Evolutionary conservation across 306 rosid species (phyloP).

Genomic region (Vigna angularis): DNA sequence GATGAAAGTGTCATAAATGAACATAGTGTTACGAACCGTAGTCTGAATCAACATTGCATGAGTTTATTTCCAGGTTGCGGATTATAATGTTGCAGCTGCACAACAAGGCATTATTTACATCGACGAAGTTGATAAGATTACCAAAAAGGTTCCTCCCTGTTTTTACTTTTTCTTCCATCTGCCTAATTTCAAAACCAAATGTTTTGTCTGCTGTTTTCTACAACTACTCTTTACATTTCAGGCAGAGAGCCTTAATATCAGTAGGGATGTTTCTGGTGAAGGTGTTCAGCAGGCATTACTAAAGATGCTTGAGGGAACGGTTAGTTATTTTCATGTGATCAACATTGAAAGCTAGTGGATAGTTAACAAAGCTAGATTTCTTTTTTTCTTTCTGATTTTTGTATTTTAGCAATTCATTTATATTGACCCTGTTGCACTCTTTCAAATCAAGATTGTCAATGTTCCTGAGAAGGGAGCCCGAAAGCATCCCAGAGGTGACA

Average conservation of each 20-base stretch:
- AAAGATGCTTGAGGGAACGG: conserved; percentile 99
- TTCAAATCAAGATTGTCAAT: conserved; percentile 79
- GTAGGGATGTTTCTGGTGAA: conserved; percentile 99
- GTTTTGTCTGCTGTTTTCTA: conserved; percentile 15
- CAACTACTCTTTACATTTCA: conserved; percentile 52
- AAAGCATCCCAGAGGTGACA: conserved; percentile 97
- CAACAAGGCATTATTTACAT: conserved; percentile 98
- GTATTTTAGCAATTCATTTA: conserved; percentile 11
- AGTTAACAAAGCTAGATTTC: not conserved
- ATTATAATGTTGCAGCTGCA: conserved; percentile 94
- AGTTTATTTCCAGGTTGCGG: conserved; percentile 73
- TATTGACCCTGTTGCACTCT: conserved; percentile 43
- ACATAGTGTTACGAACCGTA: conserved; percentile 25
- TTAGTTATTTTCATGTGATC: conserved; percentile 55
- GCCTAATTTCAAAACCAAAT: conserved; percentile 23
- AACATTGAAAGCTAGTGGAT: conserved; percentile 19
- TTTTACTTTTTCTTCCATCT: not conserved
- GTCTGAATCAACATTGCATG: conserved; percentile 26
- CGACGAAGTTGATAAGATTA: conserved; percentile 98
- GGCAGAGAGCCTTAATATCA: conserved; percentile 97
- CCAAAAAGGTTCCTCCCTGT: conserved; percentile 75
- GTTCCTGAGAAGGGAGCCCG: conserved; percentile 99
- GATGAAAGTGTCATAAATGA: conserved; percentile 28
- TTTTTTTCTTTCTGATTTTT: conserved; percentile 15
- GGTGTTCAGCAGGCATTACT: conserved; percentile 98